A percentile compares a stretch with the other conserved stretches of the same genome.
Evolutionary conservation across 345 rosid species (phyloP).

Genomic region (Dipteronia sinensis): DNA sequence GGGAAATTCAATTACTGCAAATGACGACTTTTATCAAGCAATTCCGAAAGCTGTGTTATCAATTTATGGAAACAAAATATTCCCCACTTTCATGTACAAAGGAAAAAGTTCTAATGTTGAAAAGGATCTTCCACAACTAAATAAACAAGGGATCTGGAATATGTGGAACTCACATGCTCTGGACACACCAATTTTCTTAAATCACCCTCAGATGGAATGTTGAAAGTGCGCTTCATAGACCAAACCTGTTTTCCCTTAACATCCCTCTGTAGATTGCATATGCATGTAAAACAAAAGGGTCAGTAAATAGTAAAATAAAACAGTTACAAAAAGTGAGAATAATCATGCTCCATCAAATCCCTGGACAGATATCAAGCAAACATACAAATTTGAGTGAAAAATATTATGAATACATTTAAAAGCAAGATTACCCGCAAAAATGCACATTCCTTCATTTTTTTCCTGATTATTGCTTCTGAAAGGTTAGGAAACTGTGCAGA

Average conservation of each 20-base stretch:
- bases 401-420: neutral
- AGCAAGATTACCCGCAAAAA: constrained; percentile 56
- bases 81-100: neutral
- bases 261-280: constrained; percentile 61
- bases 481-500: constrained; percentile 63
- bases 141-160: constrained; percentile 8
- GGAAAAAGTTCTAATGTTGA: neutral
- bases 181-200: constrained; percentile 78
- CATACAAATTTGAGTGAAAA: neutral
- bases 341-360: constrained; percentile 12
- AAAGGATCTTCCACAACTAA: neutral
- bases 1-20: neutral
- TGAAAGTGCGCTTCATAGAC: constrained; percentile 65
- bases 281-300: constrained; percentile 25
- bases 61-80: neutral
- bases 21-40: neutral
- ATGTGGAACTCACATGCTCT: constrained; percentile 73
- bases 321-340: neutral
- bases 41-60: neutral
- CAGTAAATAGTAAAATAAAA: constrained; percentile 19
- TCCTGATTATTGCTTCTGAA: constrained; percentile 66
- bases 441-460: constrained; percentile 76
- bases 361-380: neutral
- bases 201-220: constrained; percentile 80
- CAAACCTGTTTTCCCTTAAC: constrained; percentile 68